A percentile compares a stretch with the other conserved stretches of the same genome.
Evolutionary conservation across 2,329 filamentous ascomycete genomes (phyloP).

Genomic region (Monosporascus sp.): DNA sequence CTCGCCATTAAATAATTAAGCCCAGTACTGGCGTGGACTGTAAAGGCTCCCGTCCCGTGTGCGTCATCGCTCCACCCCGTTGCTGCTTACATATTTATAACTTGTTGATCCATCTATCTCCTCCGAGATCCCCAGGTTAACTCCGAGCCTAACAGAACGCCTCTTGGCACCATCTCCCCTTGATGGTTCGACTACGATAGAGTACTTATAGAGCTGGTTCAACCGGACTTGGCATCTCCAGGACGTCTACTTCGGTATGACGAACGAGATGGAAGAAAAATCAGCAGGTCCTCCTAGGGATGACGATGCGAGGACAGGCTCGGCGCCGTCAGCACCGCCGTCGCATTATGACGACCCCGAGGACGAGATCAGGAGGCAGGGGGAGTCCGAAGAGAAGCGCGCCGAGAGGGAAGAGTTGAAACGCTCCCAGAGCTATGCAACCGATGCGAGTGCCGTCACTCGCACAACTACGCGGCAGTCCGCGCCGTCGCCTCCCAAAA

Average conservation of each 20-base stretch:
- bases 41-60: no score
- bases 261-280: conserved; percentile 19
- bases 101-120: background rate
- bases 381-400: conserved; percentile 21
- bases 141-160: background rate
- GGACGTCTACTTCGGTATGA: conserved; percentile 16
- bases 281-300: conserved; percentile 18
- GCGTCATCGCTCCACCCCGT: no score
- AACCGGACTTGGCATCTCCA: background rate
- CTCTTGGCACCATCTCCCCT: background rate
- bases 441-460: conserved; percentile 45
- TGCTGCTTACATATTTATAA: no score
- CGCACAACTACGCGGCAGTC: conserved; percentile 33
- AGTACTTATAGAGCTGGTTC: background rate
- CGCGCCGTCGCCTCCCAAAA: conserved; percentile 31
- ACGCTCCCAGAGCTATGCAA: conserved; percentile 48
- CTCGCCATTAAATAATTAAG: no score
- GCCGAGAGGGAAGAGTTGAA: conserved; percentile 30
- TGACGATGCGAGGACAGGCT: conserved; percentile 13
- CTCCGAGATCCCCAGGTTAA: background rate
- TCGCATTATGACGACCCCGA: conserved; percentile 19
- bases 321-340: conserved; percentile 12
- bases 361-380: conserved; percentile 21
- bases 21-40: no score
- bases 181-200: background rate